Conservation (phyloP, 805 yeast species). For the Kluyveromyces wickerhamii region DNA sequence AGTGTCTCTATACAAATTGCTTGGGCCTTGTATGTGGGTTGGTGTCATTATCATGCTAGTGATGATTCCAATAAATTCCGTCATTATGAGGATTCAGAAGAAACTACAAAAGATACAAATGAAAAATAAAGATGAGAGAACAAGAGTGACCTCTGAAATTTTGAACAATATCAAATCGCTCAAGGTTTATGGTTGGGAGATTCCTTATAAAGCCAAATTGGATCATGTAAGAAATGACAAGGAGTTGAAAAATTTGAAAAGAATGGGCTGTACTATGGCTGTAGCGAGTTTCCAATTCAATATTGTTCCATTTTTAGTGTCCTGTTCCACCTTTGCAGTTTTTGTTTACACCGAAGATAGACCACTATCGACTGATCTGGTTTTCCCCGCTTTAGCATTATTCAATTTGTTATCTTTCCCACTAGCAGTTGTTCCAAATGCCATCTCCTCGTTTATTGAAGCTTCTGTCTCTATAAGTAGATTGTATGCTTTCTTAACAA, state of each 20-base stretch:
- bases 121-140: constrained; percentile 86
- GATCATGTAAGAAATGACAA: constrained; percentile 79
- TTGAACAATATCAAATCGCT: constrained; percentile 86
- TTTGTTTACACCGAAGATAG: constrained; percentile 51
- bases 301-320: constrained; percentile 82
- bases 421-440: constrained; percentile 84
- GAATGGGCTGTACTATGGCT: constrained; percentile 67
- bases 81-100: constrained; percentile 60
- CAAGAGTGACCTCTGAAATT: constrained; percentile 81
- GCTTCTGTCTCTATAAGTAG: constrained; percentile 78
- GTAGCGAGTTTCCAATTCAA: constrained; percentile 69
- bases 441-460: constrained; percentile 77
- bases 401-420: constrained; percentile 90
- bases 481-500: constrained; percentile 60
- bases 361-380: constrained; percentile 82
- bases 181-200: constrained; percentile 94
- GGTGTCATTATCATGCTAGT: constrained; percentile 75
- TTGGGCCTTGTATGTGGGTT: constrained; percentile 94
- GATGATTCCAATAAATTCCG: constrained; percentile 73
- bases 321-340: constrained; percentile 80
- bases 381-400: constrained; percentile 81
- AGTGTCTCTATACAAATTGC: constrained; percentile 55
- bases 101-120: constrained; percentile 75
- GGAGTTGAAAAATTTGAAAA: constrained; percentile 68
- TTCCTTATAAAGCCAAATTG: constrained; percentile 67